Conservation (phyloP, 257 asterid species). For the Solanum clarkiae region DNA sequence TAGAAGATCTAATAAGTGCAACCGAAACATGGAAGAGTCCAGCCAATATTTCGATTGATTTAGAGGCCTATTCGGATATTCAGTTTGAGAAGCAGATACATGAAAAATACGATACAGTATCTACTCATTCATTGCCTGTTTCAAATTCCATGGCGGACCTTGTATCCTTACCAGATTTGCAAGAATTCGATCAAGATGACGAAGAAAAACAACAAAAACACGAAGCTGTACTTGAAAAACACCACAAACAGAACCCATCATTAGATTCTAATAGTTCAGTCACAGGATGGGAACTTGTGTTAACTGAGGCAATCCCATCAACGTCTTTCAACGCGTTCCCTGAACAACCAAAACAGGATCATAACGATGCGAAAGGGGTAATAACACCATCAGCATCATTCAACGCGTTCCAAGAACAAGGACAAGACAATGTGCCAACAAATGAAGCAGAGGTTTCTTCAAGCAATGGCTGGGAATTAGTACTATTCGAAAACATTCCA, state of each 20-base stretch:
- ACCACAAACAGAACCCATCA: not conserved
- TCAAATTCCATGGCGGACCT: conserved; percentile 32
- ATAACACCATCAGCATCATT: not conserved
- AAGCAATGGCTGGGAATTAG: not conserved
- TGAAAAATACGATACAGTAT: conserved; percentile 31
- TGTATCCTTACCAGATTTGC: conserved; percentile 43
- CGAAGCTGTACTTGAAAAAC: not conserved
- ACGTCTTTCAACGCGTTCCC: not conserved
- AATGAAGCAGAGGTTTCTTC: not conserved
- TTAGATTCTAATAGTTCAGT: not conserved
- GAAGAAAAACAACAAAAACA: not conserved
- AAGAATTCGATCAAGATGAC: conserved; percentile 4
- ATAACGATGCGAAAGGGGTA: not conserved
- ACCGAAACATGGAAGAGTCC: conserved; percentile 36
- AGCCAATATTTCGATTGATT: conserved; percentile 52
- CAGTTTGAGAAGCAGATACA: conserved; percentile 4
- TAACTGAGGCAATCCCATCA: not conserved
- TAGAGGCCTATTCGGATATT: conserved; percentile 43
- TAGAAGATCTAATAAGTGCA: conserved; percentile 64
- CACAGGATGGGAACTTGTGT: not conserved
- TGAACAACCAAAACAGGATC: not conserved
- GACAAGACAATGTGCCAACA: not conserved
- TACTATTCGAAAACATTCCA: not conserved
- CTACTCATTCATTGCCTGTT: conserved; percentile 47
- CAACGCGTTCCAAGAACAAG: not conserved